A percentile compares a stretch with the other conserved stretches of the same genome.
Evolutionary conservation across 2,329 filamentous ascomycete species (phyloP).

Genomic region (Ascochyta clinopodiicola): DNA sequence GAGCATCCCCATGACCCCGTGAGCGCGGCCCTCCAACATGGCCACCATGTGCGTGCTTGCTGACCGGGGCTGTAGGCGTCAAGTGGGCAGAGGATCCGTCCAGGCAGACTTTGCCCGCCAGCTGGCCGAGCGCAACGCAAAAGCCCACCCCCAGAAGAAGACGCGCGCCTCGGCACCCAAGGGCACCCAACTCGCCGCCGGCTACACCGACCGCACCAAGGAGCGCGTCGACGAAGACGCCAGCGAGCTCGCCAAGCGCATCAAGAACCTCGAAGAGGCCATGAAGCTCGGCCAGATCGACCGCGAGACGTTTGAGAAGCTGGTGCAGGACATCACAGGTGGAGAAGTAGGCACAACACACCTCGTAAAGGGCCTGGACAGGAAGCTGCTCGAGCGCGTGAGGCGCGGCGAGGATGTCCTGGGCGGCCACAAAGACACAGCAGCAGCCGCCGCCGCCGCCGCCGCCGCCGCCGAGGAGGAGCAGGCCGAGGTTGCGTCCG

Average conservation of each 20-base stretch:
- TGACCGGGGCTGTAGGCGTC: constrained; percentile 60
- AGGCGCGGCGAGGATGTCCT: constrained; percentile 68
- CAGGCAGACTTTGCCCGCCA: constrained; percentile 81
- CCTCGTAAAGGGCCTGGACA: constrained; percentile 90
- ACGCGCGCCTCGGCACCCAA: constrained; percentile 82
- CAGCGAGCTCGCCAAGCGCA: constrained; percentile 66
- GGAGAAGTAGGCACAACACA: constrained; percentile 83
- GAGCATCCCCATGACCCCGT: constrained; percentile 95
- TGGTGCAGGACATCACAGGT: constrained; percentile 78
- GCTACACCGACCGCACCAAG: constrained; percentile 84
- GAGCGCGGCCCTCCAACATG: constrained; percentile 46
- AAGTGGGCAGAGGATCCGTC: constrained; percentile 60
- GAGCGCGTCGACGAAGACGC: constrained; percentile 61
- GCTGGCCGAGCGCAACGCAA: constrained; percentile 72
- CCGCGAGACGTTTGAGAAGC: constrained; percentile 74
- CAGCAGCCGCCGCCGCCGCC: too few relatives aligned
- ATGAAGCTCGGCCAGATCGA: constrained; percentile 87
- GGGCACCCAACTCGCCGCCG: constrained; percentile 77
- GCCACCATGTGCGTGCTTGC: neutral
- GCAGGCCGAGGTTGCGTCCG: constrained; percentile 34
- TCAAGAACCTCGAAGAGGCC: constrained; percentile 81
- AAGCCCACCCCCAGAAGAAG: constrained; percentile 68
- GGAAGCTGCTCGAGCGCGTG: constrained; percentile 75
- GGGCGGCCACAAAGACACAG: constrained; percentile 44
- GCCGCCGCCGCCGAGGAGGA: constrained; percentile 16